phyloP scores from a whole-genome alignment of 441 rosid genomes.

The Isatis lusitanica region DNA sequence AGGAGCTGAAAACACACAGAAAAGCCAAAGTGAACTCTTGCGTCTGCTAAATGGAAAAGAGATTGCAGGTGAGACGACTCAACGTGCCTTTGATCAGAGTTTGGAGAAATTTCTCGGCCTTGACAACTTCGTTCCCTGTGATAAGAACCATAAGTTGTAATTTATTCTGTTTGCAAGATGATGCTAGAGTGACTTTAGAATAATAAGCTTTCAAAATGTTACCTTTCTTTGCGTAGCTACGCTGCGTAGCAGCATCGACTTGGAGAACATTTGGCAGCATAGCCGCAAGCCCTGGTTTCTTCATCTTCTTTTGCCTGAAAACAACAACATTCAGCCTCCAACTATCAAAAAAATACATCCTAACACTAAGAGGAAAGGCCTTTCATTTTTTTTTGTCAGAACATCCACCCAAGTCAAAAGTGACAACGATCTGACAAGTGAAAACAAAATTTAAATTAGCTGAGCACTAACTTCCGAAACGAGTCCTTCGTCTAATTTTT shows the following conservation, averaged over 20 bases:
- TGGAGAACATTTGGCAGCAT: conserved; percentile 93
- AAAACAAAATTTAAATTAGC: conserved; percentile 31
- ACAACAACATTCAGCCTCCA: conserved; percentile 33
- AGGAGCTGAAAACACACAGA: conserved; percentile 57
- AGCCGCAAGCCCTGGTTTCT: conserved; percentile 88
- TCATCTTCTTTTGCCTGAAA: conserved; percentile 85
- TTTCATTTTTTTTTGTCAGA: not conserved
- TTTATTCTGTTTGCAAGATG: not conserved
- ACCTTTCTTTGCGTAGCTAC: conserved; percentile 95
- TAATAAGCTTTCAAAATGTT: not conserved
- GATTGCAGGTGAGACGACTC: conserved; percentile 10
- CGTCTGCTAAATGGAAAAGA: not conserved
- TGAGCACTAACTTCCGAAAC: conserved; percentile 91
- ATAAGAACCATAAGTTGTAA: conserved; percentile 11
- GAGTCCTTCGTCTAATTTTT: conserved; percentile 83
- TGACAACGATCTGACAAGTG: not conserved
- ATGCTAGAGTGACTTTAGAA: not conserved
- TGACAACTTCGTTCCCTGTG: conserved; percentile 75
- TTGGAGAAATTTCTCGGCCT: conserved; percentile 77
- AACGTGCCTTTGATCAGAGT: conserved; percentile 79
- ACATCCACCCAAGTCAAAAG: too few relatives aligned
- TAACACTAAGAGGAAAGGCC: not conserved
- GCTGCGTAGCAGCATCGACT: conserved; percentile 74
- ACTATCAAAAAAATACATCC: conserved; percentile 16
- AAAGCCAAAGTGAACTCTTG: conserved; percentile 9